These are phyloP conservation scores for Wallacemonas sp. DNA, from an alignment of 208 protist genomes.

Conservation along the genomic window DNA sequence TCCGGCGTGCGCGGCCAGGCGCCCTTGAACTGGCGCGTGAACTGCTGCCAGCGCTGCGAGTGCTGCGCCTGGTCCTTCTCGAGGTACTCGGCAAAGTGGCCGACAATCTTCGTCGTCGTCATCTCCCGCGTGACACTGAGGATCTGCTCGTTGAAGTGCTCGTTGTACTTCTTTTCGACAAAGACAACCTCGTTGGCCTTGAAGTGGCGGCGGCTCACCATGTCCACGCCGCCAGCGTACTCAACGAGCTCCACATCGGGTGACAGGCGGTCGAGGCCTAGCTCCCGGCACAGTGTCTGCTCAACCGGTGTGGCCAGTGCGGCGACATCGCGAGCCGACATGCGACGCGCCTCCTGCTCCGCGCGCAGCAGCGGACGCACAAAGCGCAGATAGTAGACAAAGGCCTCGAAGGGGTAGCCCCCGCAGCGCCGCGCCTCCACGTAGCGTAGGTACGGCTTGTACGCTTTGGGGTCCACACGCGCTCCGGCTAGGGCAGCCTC, in stretches of 20 bases:
- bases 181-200: conserved; percentile 73
- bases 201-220: conserved; percentile 63
- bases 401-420: conserved; percentile 77
- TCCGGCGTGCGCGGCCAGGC: conserved; percentile 70
- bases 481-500: conserved; percentile 40
- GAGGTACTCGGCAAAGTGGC: conserved; percentile 66
- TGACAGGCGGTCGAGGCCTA: conserved; percentile 60
- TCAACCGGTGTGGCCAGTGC: conserved; percentile 33
- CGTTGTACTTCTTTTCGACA: conserved; percentile 65
- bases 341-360: conserved; percentile 18
- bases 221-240: conserved; percentile 72
- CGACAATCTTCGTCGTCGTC: conserved; percentile 61
- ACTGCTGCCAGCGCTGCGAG: conserved; percentile 41
- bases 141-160: conserved; percentile 43
- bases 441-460: conserved; percentile 71
- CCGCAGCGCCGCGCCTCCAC: conserved; percentile 53
- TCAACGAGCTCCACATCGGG: conserved; percentile 69
- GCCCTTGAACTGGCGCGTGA: conserved; percentile 70
- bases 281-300: conserved; percentile 38
- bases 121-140: conserved; percentile 36
- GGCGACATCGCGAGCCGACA: conserved; percentile 24
- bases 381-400: conserved; percentile 59
- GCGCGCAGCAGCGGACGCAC: conserved; percentile 57
- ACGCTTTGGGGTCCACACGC: conserved; percentile 36
- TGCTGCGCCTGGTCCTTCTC: conserved; percentile 40